Evolutionary conservation across 352 stramenopile genomes (phyloP), one percentile per base, ranked within the genome.

Genomic region (Nothophytophthora sp.): DNA sequence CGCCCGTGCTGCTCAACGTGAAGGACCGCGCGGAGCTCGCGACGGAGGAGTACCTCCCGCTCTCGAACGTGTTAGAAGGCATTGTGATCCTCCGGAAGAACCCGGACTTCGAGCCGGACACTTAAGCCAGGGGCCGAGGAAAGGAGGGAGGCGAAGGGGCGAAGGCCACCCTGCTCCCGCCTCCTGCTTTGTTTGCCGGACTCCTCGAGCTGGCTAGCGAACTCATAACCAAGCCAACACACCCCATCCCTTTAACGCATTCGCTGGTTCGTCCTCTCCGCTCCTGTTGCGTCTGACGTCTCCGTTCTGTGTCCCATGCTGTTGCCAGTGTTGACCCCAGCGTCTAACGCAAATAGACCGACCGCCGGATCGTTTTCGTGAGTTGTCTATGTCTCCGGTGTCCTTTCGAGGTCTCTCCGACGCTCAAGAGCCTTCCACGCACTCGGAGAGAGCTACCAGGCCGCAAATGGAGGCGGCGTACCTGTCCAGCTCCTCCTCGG

Each of bases 31-130:
- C 97, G 29, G 98, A 99, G 74, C 80, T 99, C 13, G 97, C 96
- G 39, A 99, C 96, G 16, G 95, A 99, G 52, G 97, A 99, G 67
- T 98, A 99, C 60, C 67, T 99, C 28, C 86, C 92, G 28, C 85
- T 98, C 30, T 95, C 93, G 50, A 97, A 90, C 61, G 92, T 99
- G 55, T 81, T 99, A 65, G 98, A 99, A 85, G 97, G 97, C 50
- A 88, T 99, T 52, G 96, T 99, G 42, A 98, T 99, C 56, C 77
- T 99, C 39, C 97, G 95, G 74, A 97, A 99, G 73, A 99, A 99
- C 72, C 96, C 97, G 23, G 95, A 95, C 55, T 95, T 79, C 60
- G 55, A 92, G 63, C 76, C 82, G 20, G 85, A 95, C 39, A 82
- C 74, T 63, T 93, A 90, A 67, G 36, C 33, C 37, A 58, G 43